Evolutionary conservation across 2,329 filamentous ascomycete genomes (phyloP), one percentile per base, ranked within the genome.

Genomic region (Ophiocordyceps sinensis): DNA sequence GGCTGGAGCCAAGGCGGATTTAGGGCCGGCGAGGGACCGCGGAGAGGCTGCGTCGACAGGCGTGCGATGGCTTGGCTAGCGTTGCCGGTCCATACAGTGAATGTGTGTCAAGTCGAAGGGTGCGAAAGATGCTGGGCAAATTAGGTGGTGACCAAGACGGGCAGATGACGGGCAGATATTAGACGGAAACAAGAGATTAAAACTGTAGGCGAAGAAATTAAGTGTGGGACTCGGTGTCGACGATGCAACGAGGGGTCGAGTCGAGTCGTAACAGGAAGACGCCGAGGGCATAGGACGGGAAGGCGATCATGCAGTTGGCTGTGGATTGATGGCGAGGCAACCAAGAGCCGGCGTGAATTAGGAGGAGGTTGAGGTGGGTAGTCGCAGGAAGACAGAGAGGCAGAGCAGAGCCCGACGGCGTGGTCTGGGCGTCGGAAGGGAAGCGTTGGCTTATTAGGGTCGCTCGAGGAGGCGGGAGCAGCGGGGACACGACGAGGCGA

Each of bases 111-210:
- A 35, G 32, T 35, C 15, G 17, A 17, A 35, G 10, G 7, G 12
- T 15, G 12, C 30, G 53, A 54, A 47, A 47, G 47, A 54, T 54
- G 49, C 46, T 57, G 43, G 46, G 44, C 44, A 45, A 45, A 45
- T 47, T 44, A 53, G 49, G 51, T 51, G 46, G 54, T 57, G 57
- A 53, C 49, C 54, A 53, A 56, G 57, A 60, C 51, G 41, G 47
- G 44, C 43, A 43, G 4, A 3, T 4, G 4, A 19, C 19, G 19
- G 19, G 19, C 19, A 48, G 48, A 15, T 3, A 23, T 19, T 12
- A 3, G 12, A 36, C n/a, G 7, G 15, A 15, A 38, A 30, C 6
- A 28, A 12, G 28, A 30, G 26, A 12, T 26, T 14, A 29, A 38
- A 36, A 26, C 14, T 14, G n/a, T 13, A 26, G 23, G 4, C 23